A percentile compares a stretch with the other conserved stretches of the same genome.
Evolutionary conservation across 2,329 filamentous ascomycete genomes (phyloP).

Genomic region (Beauveria varroae): DNA sequence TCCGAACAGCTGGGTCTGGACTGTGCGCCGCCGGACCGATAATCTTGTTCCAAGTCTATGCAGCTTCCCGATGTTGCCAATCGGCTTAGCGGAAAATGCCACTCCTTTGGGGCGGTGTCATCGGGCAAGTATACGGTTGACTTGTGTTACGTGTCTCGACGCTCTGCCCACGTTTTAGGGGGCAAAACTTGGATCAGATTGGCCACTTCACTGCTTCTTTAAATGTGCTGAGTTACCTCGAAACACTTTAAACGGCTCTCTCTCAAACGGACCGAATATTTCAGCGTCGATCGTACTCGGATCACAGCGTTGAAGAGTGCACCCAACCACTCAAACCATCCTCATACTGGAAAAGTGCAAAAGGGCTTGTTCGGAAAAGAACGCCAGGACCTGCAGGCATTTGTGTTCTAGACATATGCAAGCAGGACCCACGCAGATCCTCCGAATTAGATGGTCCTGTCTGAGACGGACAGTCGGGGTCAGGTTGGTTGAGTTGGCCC

Average conservation of each 20-base stretch:
- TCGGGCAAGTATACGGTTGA: background rate
- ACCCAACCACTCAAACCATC: background rate
- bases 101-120: background rate
- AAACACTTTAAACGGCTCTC: too few species aligned
- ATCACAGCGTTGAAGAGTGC: background rate
- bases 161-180: background rate
- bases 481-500: conserved; percentile 1
- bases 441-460: background rate
- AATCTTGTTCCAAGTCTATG: background rate
- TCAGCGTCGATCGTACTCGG: background rate
- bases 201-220: background rate
- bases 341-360: background rate
- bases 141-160: background rate
- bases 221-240: background rate
- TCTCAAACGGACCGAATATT: background rate
- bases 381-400: too few species aligned
- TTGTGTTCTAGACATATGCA: background rate
- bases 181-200: background rate
- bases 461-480: background rate
- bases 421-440: too few species aligned
- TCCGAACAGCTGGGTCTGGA: background rate
- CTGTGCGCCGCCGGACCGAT: background rate
- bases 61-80: background rate
- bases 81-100: background rate
- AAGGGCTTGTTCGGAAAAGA: background rate